These are phyloP conservation scores for Cryphonectria parasitica DNA, from an alignment of 2,329 filamentous ascomycete species.

Conservation along the genomic window DNA sequence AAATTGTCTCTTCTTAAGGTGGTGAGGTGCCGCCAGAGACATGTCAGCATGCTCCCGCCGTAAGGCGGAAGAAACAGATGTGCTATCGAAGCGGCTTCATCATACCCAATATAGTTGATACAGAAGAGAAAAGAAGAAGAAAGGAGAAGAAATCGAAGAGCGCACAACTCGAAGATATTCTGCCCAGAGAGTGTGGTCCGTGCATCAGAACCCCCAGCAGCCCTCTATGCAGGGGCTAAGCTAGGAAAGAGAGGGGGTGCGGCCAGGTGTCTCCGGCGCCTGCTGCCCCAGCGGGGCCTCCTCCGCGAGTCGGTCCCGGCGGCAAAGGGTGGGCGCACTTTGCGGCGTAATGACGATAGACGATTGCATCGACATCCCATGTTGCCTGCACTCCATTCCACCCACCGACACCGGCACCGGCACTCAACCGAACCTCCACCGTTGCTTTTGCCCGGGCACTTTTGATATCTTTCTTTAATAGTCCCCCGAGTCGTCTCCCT, in stretches of 20 bases:
- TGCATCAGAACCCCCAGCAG: constrained; percentile 14
- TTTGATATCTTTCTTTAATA: background rate
- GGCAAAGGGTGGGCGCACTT: too few relatives aligned
- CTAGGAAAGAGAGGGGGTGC: background rate
- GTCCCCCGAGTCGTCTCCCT: constrained; percentile 12
- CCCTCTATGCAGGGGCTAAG: background rate
- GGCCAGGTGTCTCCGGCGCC: background rate
- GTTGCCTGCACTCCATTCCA: constrained; percentile 22
- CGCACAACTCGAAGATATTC: constrained; percentile 21
- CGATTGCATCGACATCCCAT: constrained; percentile 28
- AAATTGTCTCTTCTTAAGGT: constrained; percentile 65
- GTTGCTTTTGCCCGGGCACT: constrained; percentile 10
- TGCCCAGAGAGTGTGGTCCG: constrained; percentile 16
- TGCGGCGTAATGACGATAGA: constrained; percentile 17
- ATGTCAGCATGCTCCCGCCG: constrained; percentile 66
- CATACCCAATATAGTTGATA: constrained; percentile 80
- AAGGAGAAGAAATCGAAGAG: constrained; percentile 27
- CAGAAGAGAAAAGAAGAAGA: constrained; percentile 50
- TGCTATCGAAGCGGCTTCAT: constrained; percentile 69
- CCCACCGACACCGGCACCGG: constrained; percentile 25
- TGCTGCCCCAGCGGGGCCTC: constrained; percentile 9
- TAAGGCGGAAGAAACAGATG: constrained; percentile 57
- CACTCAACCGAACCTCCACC: constrained; percentile 13
- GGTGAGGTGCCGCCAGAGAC: constrained; percentile 65
- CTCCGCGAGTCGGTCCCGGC: background rate